Base-by-base conservation (phyloP, 108 stramenopile species). In the Nitzschia palea region DNA sequence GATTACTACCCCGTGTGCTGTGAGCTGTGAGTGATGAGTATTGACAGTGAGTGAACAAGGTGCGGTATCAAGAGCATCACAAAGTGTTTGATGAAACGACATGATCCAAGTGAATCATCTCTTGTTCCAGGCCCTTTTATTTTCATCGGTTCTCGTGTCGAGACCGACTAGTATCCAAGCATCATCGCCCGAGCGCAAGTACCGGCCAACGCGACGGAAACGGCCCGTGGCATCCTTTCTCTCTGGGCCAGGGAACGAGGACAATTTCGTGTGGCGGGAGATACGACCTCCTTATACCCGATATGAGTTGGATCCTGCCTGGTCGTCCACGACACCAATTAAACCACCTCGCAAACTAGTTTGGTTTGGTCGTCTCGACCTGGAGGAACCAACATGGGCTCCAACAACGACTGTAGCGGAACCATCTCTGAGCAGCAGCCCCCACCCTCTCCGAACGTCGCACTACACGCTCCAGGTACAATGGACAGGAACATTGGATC, bases 371-470 rank as follows among this genome's bases (percentile, higher is more conserved):
- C 28, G 33, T 18, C 2, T 31, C 0, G 25, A 20, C 1, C 26
- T 28, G 25, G 34, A 53, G 3, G 27, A 62, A 40, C 23, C 5
- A 4, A 30, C 22, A 29, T 29, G 44, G 28, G 25, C 47, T 25
- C 54, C 62, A 28, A 29, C 44, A 28, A 63, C 45, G 10, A 44
- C 1, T 10, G 58, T 14, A 25, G 17, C 5, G 30, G 23, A 36
- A 36, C 5, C 25, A 30, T 29, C 26, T 31, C 28, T 20, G 2
- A n/a, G n/a, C n/a, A n/a, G n/a, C n/a, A 31, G 1, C 3, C 30
- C 12, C 30, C 65, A 65, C 25, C 65, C 65, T 1, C 28, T 65
- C 8, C 65, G 65, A 14, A 52, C 30, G 34, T 15, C 33, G 1
- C 5, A 14, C 12, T 65, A 52, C 52, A 12, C 2, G 20, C 22